phyloP scores from a whole-genome alignment of 495 filamentous ascomycete genomes.

The Aspergillus olivimuriae region DNA sequence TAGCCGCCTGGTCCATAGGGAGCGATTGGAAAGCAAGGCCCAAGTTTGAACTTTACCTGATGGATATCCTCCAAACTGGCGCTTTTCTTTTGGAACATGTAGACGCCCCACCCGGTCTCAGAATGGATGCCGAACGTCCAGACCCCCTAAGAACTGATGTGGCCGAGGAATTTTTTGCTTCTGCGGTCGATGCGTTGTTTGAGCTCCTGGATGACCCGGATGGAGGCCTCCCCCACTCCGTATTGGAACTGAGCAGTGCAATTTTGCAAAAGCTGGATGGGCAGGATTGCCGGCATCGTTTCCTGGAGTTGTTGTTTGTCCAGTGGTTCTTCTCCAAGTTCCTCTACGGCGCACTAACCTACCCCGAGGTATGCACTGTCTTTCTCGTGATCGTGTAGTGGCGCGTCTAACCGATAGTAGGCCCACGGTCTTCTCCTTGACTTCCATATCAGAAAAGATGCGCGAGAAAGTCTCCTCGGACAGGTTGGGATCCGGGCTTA shows the following conservation, averaged over 20 bases:
- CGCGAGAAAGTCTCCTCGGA: slow-evolving; percentile 80
- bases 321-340: slow-evolving; percentile 92
- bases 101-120: slow-evolving; percentile 44
- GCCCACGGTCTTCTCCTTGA: slow-evolving; percentile 82
- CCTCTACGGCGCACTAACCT: slow-evolving; percentile 74
- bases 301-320: slow-evolving; percentile 71
- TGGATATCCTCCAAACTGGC: slow-evolving; percentile 88
- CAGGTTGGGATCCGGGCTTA: slow-evolving; percentile 73
- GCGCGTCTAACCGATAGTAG: slow-evolving; percentile 27
- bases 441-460: slow-evolving; percentile 85
- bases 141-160: slow-evolving; percentile 70
- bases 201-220: slow-evolving; percentile 70
- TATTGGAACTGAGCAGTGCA: slow-evolving; percentile 73
- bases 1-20: slow-evolving; percentile 81
- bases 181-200: slow-evolving; percentile 76
- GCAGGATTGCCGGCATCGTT: slow-evolving; percentile 60
- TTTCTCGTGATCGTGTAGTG: background rate
- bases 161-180: slow-evolving; percentile 84
- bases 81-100: slow-evolving; percentile 81
- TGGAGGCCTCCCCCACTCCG: slow-evolving; percentile 78
- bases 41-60: slow-evolving; percentile 87
- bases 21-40: slow-evolving; percentile 83
- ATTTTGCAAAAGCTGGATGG: slow-evolving; percentile 71
- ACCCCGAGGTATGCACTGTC: slow-evolving; percentile 66
- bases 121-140: slow-evolving; percentile 39